These are phyloP conservation scores for Dendrobium huoshanense DNA, from an alignment of 106 monocot species.

Conservation along the genomic window DNA sequence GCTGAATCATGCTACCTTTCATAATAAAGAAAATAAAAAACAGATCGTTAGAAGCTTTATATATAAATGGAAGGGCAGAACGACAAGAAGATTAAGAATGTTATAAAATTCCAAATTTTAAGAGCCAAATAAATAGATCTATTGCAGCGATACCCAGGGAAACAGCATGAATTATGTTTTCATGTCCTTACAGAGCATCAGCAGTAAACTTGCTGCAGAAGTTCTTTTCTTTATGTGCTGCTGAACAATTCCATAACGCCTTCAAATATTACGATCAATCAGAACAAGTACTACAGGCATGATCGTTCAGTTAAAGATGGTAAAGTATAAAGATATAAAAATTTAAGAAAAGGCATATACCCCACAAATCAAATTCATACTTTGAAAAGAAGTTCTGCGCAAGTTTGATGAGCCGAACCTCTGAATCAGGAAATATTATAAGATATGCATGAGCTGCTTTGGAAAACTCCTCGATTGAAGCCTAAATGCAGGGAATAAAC, in stretches of 20 bases:
- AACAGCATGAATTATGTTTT: constrained; percentile 4
- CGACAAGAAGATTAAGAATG: too few species aligned
- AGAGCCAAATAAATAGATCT: neutral
- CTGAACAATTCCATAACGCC: constrained; percentile 54
- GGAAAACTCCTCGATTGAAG: constrained; percentile 68
- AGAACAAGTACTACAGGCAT: neutral
- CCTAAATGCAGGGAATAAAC: constrained; percentile 23
- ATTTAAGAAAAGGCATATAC: neutral
- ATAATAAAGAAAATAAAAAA: too few species aligned
- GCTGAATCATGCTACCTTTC: too few species aligned
- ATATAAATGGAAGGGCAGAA: too few species aligned
- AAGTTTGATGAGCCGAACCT: constrained; percentile 71
- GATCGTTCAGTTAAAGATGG: neutral
- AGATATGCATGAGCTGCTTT: constrained; percentile 80
- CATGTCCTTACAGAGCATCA: constrained; percentile 60
- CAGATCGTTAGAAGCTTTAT: too few species aligned
- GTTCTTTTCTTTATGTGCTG: constrained; percentile 44
- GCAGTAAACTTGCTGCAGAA: constrained; percentile 54
- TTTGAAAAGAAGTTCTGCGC: constrained; percentile 74
- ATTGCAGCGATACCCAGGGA: neutral
- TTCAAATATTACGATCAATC: constrained; percentile 35
- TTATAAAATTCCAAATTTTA: neutral
- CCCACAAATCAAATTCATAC: constrained; percentile 26
- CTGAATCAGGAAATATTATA: constrained; percentile 98
- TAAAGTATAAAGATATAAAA: constrained; percentile 4